These are phyloP conservation scores for Paecilomyces formosus DNA, from an alignment of 2,329 filamentous ascomycete genomes.

Conservation along the genomic window DNA sequence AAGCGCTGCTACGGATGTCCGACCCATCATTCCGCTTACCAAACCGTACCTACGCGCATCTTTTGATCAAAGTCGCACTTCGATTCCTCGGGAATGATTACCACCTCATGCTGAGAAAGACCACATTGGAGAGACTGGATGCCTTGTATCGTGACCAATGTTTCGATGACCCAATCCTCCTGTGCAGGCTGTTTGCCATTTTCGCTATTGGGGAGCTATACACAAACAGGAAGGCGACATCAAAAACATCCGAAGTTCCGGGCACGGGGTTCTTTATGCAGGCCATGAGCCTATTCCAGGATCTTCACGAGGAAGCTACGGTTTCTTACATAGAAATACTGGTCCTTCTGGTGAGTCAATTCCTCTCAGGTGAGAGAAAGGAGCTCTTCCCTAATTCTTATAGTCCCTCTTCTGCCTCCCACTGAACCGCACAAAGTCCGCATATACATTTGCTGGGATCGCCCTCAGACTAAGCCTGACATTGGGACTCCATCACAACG, in stretches of 20 bases:
- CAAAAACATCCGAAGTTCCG: slow-evolving; percentile 5
- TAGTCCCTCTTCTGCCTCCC: slow-evolving; percentile 7
- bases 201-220: slow-evolving; percentile 12
- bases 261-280: slow-evolving; percentile 9
- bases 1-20: slow-evolving; percentile 6
- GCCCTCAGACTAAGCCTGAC: slow-evolving; percentile 8
- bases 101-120: slow-evolving; percentile 11
- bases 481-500: slow-evolving; percentile 7
- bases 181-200: slow-evolving; percentile 11
- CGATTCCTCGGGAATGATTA: slow-evolving; percentile 12
- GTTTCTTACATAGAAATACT: slow-evolving; percentile 8
- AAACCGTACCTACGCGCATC: slow-evolving; percentile 9
- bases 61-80: slow-evolving; percentile 10
- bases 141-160: slow-evolving; percentile 4
- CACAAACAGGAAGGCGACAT: slow-evolving; percentile 7
- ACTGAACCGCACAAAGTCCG: slow-evolving; percentile 8
- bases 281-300: slow-evolving; percentile 8
- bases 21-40: slow-evolving; percentile 6
- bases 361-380: neutral
- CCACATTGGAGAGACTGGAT: slow-evolving; percentile 9
- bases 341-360: slow-evolving; percentile 2
- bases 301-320: slow-evolving; percentile 8
- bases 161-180: slow-evolving; percentile 7
- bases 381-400: neutral
- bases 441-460: slow-evolving; percentile 9